Conservation (phyloP, 2,329 filamentous ascomycete species). For the Fusarium sp. region DNA sequence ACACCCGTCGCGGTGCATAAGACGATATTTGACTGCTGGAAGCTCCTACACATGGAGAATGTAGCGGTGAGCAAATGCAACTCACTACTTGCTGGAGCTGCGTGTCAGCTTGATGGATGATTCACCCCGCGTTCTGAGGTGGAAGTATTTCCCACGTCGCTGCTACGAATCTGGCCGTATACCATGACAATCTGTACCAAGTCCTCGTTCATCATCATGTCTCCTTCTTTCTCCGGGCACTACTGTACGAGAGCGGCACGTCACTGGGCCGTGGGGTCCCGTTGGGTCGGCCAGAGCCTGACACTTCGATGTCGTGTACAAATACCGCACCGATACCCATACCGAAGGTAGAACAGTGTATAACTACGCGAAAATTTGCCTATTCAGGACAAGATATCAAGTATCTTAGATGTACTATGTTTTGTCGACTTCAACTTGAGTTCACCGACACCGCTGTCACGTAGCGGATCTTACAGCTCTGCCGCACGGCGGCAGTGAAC, state of each 20-base stretch:
- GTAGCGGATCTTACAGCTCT: slow-evolving; percentile 28
- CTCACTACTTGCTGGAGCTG: slow-evolving; percentile 5
- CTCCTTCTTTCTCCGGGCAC: slow-evolving; percentile 38
- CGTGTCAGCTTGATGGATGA: slow-evolving; percentile 9
- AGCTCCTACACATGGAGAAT: slow-evolving; percentile 4
- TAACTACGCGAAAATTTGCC: not conserved
- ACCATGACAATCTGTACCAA: slow-evolving; percentile 1
- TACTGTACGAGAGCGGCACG: slow-evolving; percentile 46
- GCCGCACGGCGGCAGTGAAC: slow-evolving; percentile 32
- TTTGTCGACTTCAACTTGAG: slow-evolving; percentile 5
- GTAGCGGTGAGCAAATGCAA: slow-evolving; percentile 37
- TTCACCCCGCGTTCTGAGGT: slow-evolving; percentile 13
- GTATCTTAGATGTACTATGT: slow-evolving; percentile 19
- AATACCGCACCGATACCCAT: slow-evolving; percentile 6
- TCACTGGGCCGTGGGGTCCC: slow-evolving; percentile 42
- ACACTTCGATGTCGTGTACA: slow-evolving; percentile 3
- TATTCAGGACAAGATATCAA: not conserved
- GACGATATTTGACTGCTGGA: slow-evolving; percentile 5
- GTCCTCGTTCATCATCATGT: slow-evolving; percentile 8
- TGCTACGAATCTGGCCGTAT: not conserved
- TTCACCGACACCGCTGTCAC: slow-evolving; percentile 27
- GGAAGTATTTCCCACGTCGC: not conserved
- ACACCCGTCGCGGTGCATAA: slow-evolving; percentile 14
- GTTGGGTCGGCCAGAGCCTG: slow-evolving; percentile 23
- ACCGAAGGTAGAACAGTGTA: too few relatives aligned